Base-by-base conservation (phyloP, 139 green algal species). In the Micractinium sp. region DNA sequence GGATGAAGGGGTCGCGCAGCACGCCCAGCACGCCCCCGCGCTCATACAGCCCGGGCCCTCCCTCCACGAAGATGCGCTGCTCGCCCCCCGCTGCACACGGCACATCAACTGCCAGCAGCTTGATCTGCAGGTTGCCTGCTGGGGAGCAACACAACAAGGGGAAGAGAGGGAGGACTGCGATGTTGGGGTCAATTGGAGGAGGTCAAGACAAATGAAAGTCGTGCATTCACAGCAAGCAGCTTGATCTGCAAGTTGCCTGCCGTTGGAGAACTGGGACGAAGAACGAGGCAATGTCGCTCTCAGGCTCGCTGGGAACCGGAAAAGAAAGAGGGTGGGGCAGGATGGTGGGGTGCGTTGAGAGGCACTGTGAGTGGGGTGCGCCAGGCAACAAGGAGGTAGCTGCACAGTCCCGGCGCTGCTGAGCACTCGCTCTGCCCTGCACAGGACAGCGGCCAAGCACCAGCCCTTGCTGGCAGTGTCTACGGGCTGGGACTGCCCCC, bases 61-160 rank as follows among this genome's bases (percentile, higher is more conserved):
- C 95, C 60, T 94, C 88, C 73, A 97, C 29, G 81, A 93, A 97
- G 18, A 97, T 91, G 27, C 94, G 92, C 83, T 94, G 87, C 81
- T 95, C 91, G 33, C 81, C 41, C 9, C 91, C 90, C 36, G 79
- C 82, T 19, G 90, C 87, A 25, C 90, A 91, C 0, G 93, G 93
- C 77, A 97, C 90, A 63, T 97, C 95, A 29, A 97, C 91, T 25
- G 95, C 96, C 81, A 97, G 91, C 85, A 96, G 93, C 69, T 94
- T 97, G 92, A 98, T 97, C 60, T 69, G 91, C 96, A 98, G 85
- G 91, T 95, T 35, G 95, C 96, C 92, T 94, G 91, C 23, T 36
- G 20, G n/a, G n/a, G 0, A 31, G 67, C 20, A 25, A 35, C 23
- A 78, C 27, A 76, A 18, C 33, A 20, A 20, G 35, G 60, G 81